phyloP scores from a whole-genome alignment of 495 filamentous ascomycete species.

The Podospora pseudocomata region DNA sequence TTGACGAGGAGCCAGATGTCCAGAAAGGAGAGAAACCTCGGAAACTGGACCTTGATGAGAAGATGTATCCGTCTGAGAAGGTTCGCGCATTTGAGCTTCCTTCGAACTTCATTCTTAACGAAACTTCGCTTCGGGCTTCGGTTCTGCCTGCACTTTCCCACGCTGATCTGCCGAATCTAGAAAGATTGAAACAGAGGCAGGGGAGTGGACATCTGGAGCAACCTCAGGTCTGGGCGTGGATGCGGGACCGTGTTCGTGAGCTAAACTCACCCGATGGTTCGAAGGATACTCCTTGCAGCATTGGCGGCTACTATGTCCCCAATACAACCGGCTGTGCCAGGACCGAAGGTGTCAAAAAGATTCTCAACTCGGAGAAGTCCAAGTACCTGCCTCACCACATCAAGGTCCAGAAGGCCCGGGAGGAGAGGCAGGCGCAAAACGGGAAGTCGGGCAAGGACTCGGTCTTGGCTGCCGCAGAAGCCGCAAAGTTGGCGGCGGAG shows the following conservation, averaged over 20 bases:
- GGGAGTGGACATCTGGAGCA: constrained; percentile 57
- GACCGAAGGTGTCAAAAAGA: constrained; percentile 90
- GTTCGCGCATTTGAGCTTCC: constrained; percentile 30
- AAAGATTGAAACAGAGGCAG: constrained; percentile 80
- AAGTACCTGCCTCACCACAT: constrained; percentile 97
- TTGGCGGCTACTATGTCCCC: constrained; percentile 87
- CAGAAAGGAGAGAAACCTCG: constrained; percentile 15
- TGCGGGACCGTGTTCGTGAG: constrained; percentile 81
- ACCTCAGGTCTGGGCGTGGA: constrained; percentile 79
- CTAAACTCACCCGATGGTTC: constrained; percentile 56
- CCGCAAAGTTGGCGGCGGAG: constrained; percentile 71
- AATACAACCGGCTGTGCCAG: constrained; percentile 81
- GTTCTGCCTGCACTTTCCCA: constrained; percentile 50
- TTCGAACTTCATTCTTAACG: constrained; percentile 33
- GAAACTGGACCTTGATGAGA: constrained; percentile 35
- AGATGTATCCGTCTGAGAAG: constrained; percentile 34
- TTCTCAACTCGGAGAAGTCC: constrained; percentile 93
- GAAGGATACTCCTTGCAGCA: constrained; percentile 48
- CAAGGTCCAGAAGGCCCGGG: constrained; percentile 83
- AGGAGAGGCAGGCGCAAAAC: constrained; percentile 78
- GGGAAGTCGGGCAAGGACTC: constrained; percentile 66
- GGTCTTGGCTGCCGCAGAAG: constrained; percentile 61
- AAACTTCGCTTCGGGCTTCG: constrained; percentile 26
- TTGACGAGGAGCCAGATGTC: constrained; percentile 22
- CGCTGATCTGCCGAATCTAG: constrained; percentile 71